phyloP scores from a whole-genome alignment of 2,329 filamentous ascomycete genomes.

The Colletotrichum tropicale region DNA sequence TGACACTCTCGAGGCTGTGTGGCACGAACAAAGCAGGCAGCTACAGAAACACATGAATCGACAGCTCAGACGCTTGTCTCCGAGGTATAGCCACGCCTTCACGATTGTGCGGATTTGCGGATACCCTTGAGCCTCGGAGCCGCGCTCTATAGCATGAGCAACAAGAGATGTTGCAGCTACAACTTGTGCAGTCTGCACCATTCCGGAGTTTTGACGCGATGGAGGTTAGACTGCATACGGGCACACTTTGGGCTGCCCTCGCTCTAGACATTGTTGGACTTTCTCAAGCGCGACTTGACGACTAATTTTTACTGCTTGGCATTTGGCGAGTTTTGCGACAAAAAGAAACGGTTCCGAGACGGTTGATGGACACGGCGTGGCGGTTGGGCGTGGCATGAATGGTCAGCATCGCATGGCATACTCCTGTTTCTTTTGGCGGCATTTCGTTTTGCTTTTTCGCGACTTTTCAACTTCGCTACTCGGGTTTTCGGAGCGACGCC shows the following conservation, averaged over 20 bases:
- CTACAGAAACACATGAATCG: not conserved
- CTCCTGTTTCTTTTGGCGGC: slow-evolving; percentile 5
- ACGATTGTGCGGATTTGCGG: not conserved
- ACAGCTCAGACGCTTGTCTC: not conserved
- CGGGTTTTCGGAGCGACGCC: not conserved
- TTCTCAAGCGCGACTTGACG: slow-evolving; percentile 18
- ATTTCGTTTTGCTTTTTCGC: not conserved
- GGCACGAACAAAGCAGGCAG: not conserved
- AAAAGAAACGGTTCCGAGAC: slow-evolving; percentile 7
- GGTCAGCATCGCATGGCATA: slow-evolving; percentile 20
- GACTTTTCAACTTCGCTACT: not conserved
- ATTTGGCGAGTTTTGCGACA: slow-evolving; percentile 8
- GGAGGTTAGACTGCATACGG: not conserved
- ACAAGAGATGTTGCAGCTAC: not conserved
- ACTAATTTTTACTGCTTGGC: slow-evolving; percentile 14
- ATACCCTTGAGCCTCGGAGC: not conserved
- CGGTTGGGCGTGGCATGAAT: slow-evolving; percentile 13
- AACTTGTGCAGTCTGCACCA: not conserved
- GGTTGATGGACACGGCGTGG: slow-evolving; percentile 10
- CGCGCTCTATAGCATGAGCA: not conserved
- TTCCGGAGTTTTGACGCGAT: not conserved
- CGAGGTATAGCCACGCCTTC: not conserved
- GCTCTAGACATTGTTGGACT: slow-evolving; percentile 9
- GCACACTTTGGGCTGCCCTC: not conserved
- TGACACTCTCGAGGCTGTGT: not conserved